Evolutionary conservation across 2,329 filamentous ascomycete species (phyloP).

Genomic region (Clonostachys sp.): DNA sequence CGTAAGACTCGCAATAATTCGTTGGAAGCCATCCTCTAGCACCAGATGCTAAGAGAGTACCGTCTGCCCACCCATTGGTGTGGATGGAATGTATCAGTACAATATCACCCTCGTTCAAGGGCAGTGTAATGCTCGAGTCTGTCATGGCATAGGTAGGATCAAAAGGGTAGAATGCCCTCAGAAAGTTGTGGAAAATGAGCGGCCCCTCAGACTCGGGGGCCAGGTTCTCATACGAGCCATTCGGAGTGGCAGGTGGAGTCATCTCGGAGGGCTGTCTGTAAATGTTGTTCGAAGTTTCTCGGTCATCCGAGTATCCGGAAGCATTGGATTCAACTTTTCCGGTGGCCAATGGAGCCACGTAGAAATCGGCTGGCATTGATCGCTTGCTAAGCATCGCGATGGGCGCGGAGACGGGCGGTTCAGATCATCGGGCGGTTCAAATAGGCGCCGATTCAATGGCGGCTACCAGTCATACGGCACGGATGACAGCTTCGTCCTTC

Average conservation of each 20-base stretch:
- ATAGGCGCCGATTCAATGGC: not conserved
- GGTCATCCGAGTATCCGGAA: constrained; percentile 13
- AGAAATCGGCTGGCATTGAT: constrained; percentile 50
- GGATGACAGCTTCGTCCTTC: not conserved
- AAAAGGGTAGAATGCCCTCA: constrained; percentile 92
- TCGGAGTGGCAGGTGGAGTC: constrained; percentile 73
- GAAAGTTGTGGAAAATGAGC: constrained; percentile 85
- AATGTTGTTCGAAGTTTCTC: not conserved
- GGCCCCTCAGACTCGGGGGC: constrained; percentile 36
- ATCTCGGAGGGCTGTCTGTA: constrained; percentile 49
- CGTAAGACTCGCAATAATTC: constrained; percentile 96
- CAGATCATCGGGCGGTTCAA: constrained; percentile 3
- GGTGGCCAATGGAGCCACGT: constrained; percentile 56
- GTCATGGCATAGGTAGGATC: constrained; percentile 71
- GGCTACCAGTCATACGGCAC: too few relatives aligned
- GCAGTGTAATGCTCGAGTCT: constrained; percentile 84
- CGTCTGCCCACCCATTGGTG: constrained; percentile 97
- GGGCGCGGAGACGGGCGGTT: not conserved
- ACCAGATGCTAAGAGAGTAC: constrained; percentile 80
- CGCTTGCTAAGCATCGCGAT: constrained; percentile 33
- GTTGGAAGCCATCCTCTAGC: constrained; percentile 93
- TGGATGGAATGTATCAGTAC: constrained; percentile 95
- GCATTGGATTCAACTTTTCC: constrained; percentile 31
- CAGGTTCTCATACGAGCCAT: constrained; percentile 59
- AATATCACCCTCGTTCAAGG: constrained; percentile 85